Percentiles rank a stretch among this genome's conserved stretches.
Evolutionary conservation across 805 yeast genomes (phyloP).

Genomic region (Debaryomyces tyrocola): DNA sequence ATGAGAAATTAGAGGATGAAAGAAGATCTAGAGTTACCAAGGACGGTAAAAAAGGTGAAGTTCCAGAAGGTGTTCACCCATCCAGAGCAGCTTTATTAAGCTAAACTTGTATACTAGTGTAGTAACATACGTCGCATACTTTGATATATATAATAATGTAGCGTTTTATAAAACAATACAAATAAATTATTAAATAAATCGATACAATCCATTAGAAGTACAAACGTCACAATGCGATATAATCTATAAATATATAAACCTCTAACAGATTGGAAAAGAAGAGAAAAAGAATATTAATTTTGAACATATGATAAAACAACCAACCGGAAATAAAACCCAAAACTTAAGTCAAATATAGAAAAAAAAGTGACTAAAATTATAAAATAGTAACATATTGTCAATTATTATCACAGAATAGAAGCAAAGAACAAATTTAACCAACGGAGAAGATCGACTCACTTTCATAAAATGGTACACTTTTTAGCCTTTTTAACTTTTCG

Average conservation of each 20-base stretch:
- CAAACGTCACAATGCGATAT: no score
- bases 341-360: not conserved
- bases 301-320: not conserved
- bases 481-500: conserved; percentile 34
- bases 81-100: conserved; percentile 57
- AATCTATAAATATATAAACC: not conserved
- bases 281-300: not conserved
- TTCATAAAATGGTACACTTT: conserved; percentile 41
- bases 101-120: conserved; percentile 3
- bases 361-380: not conserved
- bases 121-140: not conserved
- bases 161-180: not conserved
- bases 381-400: not conserved
- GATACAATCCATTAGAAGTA: no score
- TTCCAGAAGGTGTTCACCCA: conserved; percentile 54
- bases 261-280: not conserved
- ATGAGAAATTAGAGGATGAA: conserved; percentile 71
- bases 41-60: conserved; percentile 24
- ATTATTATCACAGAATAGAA: not conserved
- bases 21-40: conserved; percentile 53
- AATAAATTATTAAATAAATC: no score
- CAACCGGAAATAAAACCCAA: not conserved
- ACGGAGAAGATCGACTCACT: not conserved
- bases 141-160: no score
- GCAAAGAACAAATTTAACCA: not conserved